Evolutionary conservation across 176 grass and related monocot genomes (phyloP).

Genomic region (Ananas comosus): DNA sequence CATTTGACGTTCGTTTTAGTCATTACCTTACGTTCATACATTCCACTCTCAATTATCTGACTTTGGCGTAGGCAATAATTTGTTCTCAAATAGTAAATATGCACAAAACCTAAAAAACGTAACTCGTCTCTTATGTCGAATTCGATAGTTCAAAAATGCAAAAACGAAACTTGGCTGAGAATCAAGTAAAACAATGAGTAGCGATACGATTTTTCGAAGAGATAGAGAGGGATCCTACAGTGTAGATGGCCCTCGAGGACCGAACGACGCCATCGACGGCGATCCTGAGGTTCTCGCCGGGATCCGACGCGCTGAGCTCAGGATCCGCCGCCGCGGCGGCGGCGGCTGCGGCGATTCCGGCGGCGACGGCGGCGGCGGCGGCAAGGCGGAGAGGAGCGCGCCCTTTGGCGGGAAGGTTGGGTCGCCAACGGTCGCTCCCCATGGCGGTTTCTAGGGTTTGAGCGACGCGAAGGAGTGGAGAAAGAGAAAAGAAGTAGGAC

Average conservation of each 20-base stretch:
- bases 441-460: conserved; percentile 14
- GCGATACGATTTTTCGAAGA: too few relatives aligned
- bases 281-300: conserved; percentile 19
- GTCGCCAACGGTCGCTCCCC: conserved; percentile 9
- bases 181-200: too few relatives aligned
- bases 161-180: too few relatives aligned
- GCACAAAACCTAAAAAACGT: too few relatives aligned
- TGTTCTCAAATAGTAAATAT: too few relatives aligned
- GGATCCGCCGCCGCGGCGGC: conserved; percentile 13
- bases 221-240: conserved; percentile 18
- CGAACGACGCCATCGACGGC: conserved; percentile 50
- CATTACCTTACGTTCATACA: too few relatives aligned
- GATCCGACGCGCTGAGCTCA: conserved; percentile 5
- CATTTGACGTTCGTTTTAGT: too few relatives aligned
- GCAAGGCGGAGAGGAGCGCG: not conserved
- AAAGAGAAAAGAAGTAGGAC: not conserved
- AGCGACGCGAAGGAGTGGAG: not conserved
- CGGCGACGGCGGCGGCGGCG: not conserved
- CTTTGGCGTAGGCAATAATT: too few relatives aligned
- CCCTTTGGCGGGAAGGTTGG: conserved; percentile 9
- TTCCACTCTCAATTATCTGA: too few relatives aligned
- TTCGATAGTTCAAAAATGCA: too few relatives aligned
- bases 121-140: too few relatives aligned
- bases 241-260: conserved; percentile 68
- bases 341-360: not conserved